Percentiles rank a stretch among this genome's conserved stretches.
phyloP scores from a whole-genome alignment of 1,284 basidiomycete genomes.

The Vanrija humicola region DNA sequence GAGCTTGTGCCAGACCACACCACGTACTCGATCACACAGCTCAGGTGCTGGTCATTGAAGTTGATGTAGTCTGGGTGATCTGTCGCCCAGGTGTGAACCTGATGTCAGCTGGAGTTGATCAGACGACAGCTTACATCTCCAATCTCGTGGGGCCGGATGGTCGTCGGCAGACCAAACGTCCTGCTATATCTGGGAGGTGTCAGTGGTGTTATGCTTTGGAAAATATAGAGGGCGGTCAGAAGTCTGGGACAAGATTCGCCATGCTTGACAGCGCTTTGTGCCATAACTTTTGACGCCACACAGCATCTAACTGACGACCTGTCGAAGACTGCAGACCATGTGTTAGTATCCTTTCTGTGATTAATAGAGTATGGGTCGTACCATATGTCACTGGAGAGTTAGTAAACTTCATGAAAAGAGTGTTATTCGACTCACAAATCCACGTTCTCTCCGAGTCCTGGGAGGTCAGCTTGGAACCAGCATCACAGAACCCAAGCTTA shows the following conservation, averaged over 20 bases:
- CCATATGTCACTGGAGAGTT: background rate
- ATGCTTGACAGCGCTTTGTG: too few relatives aligned
- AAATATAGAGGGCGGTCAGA: too few relatives aligned
- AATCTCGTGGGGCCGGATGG: constrained; percentile 1
- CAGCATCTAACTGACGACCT: background rate
- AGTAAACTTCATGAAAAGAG: background rate
- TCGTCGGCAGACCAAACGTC: background rate
- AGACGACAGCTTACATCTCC: background rate
- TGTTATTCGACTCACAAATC: background rate
- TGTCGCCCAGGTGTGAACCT: constrained; percentile 1
- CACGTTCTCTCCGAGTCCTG: constrained; percentile 4
- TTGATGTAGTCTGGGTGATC: constrained; percentile 5
- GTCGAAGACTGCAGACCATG: too few relatives aligned
- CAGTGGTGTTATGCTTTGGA: background rate
- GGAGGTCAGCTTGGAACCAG: too few relatives aligned
- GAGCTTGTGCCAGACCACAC: background rate
- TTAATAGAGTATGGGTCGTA: too few relatives aligned
- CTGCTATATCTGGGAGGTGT: background rate
- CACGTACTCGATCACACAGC: constrained; percentile 6
- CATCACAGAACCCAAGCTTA: background rate
- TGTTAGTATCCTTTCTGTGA: too few relatives aligned
- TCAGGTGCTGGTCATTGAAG: constrained; percentile 6
- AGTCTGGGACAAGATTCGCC: too few relatives aligned
- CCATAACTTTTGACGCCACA: too few relatives aligned
- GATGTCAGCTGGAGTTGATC: too few relatives aligned